A percentile compares a stretch with the other conserved stretches of the same genome.
Conservation (phyloP, 179 eudicot genomes). For the Silene coronaria region DNA sequence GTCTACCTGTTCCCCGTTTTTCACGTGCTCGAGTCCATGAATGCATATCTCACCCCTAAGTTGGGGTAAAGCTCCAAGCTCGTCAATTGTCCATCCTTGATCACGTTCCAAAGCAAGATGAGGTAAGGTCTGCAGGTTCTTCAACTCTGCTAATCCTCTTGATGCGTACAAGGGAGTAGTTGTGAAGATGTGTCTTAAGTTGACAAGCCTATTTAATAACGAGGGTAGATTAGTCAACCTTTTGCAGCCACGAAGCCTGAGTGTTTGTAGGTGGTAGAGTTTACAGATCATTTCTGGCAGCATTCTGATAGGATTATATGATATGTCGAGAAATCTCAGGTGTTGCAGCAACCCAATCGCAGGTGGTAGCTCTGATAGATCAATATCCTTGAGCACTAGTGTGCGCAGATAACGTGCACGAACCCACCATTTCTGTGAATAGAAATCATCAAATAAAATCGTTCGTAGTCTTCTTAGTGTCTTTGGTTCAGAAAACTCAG, state of each 20-base stretch:
- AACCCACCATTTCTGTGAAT: background rate
- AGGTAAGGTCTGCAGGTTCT: slow-evolving; percentile 15
- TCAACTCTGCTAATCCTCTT: slow-evolving; percentile 10
- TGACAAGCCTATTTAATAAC: background rate
- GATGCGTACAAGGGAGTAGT: background rate
- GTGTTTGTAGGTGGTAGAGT: slow-evolving; percentile 22
- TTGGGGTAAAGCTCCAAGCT: slow-evolving; percentile 1
- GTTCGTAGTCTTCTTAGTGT: background rate
- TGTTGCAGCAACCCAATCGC: slow-evolving; percentile 16
- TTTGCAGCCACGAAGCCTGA: background rate
- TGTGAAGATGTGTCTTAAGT: slow-evolving; percentile 15
- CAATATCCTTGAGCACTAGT: background rate
- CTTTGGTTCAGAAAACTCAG: background rate
- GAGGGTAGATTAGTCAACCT: slow-evolving; percentile 1
- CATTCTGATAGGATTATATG: slow-evolving; percentile 14
- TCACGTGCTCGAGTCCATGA: slow-evolving; percentile 10
- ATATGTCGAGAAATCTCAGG: slow-evolving; percentile 19
- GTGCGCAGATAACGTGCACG: slow-evolving; percentile 10
- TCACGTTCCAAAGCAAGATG: background rate
- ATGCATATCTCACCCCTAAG: background rate
- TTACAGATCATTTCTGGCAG: slow-evolving; percentile 12
- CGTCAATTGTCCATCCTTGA: slow-evolving; percentile 4
- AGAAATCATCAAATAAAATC: background rate
- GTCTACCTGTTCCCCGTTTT: background rate
- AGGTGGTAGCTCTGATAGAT: background rate